Conservation (phyloP, 768 basidiomycete genomes). For the Termitomyces sp. region DNA sequence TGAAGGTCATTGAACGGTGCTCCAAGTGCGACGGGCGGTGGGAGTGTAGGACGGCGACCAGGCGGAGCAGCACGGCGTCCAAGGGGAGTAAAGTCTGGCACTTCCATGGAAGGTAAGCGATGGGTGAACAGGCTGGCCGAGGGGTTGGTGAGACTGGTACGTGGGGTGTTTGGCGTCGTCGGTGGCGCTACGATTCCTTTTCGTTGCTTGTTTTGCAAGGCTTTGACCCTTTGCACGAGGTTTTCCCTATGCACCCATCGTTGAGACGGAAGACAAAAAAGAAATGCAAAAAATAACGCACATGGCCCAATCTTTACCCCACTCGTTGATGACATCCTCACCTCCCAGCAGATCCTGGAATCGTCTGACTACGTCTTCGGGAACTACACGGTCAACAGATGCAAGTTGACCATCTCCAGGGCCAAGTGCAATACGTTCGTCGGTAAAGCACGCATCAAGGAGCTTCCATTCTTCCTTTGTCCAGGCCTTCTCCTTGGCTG, state of each 20-base stretch:
- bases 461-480: slow-evolving; percentile 75
- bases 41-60: slow-evolving; percentile 15
- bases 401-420: slow-evolving; percentile 33
- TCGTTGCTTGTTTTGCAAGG: slow-evolving; percentile 57
- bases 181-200: slow-evolving; percentile 53
- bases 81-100: slow-evolving; percentile 53
- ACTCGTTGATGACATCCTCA: slow-evolving; percentile 26
- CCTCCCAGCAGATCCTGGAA: slow-evolving; percentile 53
- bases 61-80: slow-evolving; percentile 26
- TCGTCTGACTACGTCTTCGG: slow-evolving; percentile 54
- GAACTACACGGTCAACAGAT: slow-evolving; percentile 45
- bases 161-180: slow-evolving; percentile 34
- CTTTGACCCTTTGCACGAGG: slow-evolving; percentile 44
- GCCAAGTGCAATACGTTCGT: slow-evolving; percentile 54
- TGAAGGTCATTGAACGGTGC: slow-evolving; percentile 29
- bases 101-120: slow-evolving; percentile 27
- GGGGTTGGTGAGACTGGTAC: slow-evolving; percentile 3
- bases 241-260: slow-evolving; percentile 37
- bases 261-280: slow-evolving; percentile 1
- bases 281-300: slow-evolving; percentile 25
- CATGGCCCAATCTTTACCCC: slow-evolving; percentile 55
- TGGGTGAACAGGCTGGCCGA: background rate
- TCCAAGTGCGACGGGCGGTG: slow-evolving; percentile 17
- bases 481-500: slow-evolving; percentile 40
- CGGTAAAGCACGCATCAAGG: slow-evolving; percentile 75